phyloP scores from a whole-genome alignment of 768 basidiomycete genomes.

The Daedalea quercina region DNA sequence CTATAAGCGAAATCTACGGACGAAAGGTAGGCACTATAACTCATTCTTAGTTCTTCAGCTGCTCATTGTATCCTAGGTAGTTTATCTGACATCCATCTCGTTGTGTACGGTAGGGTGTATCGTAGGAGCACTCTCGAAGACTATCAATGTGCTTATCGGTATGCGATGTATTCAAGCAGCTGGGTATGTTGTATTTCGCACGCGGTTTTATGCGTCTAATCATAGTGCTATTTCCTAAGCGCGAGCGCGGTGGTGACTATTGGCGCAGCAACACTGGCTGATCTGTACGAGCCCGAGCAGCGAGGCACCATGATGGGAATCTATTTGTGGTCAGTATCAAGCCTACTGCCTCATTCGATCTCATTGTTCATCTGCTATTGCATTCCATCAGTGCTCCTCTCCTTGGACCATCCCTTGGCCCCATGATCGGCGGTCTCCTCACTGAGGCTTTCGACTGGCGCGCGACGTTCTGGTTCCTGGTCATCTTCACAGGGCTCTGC shows the following conservation, averaged over 20 bases:
- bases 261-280: constrained; percentile 73
- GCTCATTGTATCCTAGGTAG: constrained; percentile 27
- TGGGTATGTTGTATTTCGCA: constrained; percentile 33
- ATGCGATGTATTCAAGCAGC: constrained; percentile 65
- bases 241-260: constrained; percentile 60
- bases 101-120: constrained; percentile 54
- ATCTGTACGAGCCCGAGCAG: constrained; percentile 69
- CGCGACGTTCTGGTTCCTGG: constrained; percentile 77
- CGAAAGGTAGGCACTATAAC: constrained; percentile 44
- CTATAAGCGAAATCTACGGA: constrained; percentile 69
- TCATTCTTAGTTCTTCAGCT: constrained; percentile 36
- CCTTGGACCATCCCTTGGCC: constrained; percentile 63
- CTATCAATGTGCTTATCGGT: constrained; percentile 53
- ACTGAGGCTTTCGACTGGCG: constrained; percentile 71
- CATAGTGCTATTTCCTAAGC: background rate
- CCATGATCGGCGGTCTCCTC: constrained; percentile 65
- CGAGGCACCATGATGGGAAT: constrained; percentile 76
- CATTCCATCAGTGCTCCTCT: constrained; percentile 50
- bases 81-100: constrained; percentile 46
- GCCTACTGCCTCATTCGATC: background rate
- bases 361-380: background rate
- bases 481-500: constrained; percentile 50
- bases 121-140: constrained; percentile 47
- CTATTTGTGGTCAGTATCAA: constrained; percentile 41
- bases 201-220: too few species aligned